Percentiles rank a stretch among this genome's conserved stretches.
Evolutionary conservation across 179 eudicot species (phyloP).

Genomic region (Monotropa hypopitys): DNA sequence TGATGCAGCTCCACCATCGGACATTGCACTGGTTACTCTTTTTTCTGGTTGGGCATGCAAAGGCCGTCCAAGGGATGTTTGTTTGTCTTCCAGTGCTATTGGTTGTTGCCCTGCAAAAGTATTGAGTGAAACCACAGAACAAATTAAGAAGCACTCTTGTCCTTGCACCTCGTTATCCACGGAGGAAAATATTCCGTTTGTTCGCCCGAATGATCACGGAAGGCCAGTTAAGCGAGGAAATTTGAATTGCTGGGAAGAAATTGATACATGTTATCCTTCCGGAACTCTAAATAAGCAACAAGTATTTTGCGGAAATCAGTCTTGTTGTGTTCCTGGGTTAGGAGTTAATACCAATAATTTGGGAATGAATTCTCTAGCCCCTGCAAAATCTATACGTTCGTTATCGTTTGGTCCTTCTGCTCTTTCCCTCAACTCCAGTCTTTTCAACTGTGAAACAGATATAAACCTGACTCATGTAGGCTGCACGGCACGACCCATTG

Average conservation of each 20-base stretch:
- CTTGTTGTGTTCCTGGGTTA: conserved; percentile 81
- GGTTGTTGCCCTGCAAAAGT: conserved; percentile 61
- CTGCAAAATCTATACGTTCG: conserved; percentile 68
- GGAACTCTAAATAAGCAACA: conserved; percentile 20
- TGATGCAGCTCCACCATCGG: conserved; percentile 72
- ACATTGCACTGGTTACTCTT: conserved; percentile 69
- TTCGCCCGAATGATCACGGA: conserved; percentile 16
- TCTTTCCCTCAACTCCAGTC: conserved; percentile 79
- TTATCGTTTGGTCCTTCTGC: conserved; percentile 66
- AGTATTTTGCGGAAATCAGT: conserved; percentile 36
- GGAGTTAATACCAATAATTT: conserved; percentile 58
- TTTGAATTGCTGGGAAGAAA: not conserved
- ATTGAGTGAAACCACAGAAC: conserved; percentile 19
- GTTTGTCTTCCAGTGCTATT: conserved; percentile 51
- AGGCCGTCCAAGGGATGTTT: conserved; percentile 46
- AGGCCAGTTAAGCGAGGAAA: conserved; percentile 29
- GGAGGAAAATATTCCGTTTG: conserved; percentile 15
- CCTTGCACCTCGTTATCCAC: conserved; percentile 24
- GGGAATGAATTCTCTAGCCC: conserved; percentile 36
- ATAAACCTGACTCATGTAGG: conserved; percentile 36
- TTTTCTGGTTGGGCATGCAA: conserved; percentile 97
- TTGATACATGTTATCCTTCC: conserved; percentile 15
- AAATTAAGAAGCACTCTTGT: conserved; percentile 16
- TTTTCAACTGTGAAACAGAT: conserved; percentile 84
- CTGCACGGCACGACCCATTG: conserved; percentile 57